These are phyloP conservation scores for Mycothermus thermophilus DNA, from an alignment of 495 filamentous ascomycete species.

Conservation along the genomic window DNA sequence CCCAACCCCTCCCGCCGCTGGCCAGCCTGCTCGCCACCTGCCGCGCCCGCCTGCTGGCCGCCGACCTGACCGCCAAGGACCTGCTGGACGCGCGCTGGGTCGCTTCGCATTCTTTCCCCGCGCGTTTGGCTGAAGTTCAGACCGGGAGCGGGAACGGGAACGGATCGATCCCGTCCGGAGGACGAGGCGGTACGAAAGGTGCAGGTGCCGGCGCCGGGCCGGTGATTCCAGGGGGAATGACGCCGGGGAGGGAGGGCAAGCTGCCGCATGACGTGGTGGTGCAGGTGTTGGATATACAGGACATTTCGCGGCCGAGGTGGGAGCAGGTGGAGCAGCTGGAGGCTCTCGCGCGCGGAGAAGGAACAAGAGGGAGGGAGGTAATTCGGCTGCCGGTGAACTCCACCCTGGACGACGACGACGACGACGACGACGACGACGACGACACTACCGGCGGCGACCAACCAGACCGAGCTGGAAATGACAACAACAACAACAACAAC, in stretches of 20 bases:
- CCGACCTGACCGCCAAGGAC: constrained; percentile 55
- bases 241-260: constrained; percentile 32
- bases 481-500: not conserved
- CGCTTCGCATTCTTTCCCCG: constrained; percentile 42
- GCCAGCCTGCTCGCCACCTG: constrained; percentile 65
- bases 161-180: no score
- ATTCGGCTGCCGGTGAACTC: constrained; percentile 48
- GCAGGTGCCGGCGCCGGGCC: no score
- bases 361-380: constrained; percentile 66
- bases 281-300: constrained; percentile 75
- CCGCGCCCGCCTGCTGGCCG: constrained; percentile 62
- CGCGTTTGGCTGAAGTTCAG: constrained; percentile 35
- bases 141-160: no score
- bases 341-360: constrained; percentile 68
- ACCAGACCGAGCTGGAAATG: not conserved
- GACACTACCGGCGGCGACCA: not conserved
- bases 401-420: constrained; percentile 19
- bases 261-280: constrained; percentile 50
- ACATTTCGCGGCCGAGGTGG: constrained; percentile 64
- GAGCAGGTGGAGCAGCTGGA: constrained; percentile 79
- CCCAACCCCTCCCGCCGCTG: constrained; percentile 44
- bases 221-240: no score
- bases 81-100: constrained; percentile 28
- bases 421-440: not conserved
- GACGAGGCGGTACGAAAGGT: no score